Evolutionary conservation across 805 yeast species (phyloP).

Genomic region (Candida oleophila): DNA sequence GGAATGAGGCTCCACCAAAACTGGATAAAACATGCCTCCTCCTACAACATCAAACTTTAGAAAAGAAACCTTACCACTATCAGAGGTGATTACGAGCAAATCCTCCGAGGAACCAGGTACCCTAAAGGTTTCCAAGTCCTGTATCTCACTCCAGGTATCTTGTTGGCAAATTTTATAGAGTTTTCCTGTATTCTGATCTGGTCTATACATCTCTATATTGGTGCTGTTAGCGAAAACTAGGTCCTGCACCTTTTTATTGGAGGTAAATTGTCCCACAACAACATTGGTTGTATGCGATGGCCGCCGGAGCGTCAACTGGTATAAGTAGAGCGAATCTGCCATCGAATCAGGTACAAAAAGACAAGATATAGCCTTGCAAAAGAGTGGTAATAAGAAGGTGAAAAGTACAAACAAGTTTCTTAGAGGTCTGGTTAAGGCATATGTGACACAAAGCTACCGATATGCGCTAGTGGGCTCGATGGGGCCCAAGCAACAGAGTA

Average conservation of each 20-base stretch:
- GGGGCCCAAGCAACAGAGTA: not conserved
- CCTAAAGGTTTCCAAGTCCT: slow-evolving; percentile 51
- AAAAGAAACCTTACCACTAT: slow-evolving; percentile 69
- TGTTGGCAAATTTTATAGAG: slow-evolving; percentile 43
- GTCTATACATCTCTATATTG: slow-evolving; percentile 51
- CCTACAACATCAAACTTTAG: slow-evolving; percentile 44
- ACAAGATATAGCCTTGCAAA: too few relatives aligned
- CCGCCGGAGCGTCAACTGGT: slow-evolving; percentile 67
- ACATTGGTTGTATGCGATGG: slow-evolving; percentile 56
- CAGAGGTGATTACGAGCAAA: slow-evolving; percentile 66
- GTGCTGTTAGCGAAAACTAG: slow-evolving; percentile 59
- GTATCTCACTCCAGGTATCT: slow-evolving; percentile 57
- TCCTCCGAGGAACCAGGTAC: slow-evolving; percentile 56
- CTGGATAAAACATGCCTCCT: slow-evolving; percentile 46
- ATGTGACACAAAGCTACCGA: not conserved
- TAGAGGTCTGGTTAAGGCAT: not conserved
- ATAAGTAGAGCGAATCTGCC: slow-evolving; percentile 46
- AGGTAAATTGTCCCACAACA: slow-evolving; percentile 69
- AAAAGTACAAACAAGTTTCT: not conserved
- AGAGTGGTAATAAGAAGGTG: too few relatives aligned
- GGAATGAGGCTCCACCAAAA: slow-evolving; percentile 63
- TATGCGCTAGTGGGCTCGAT: too few relatives aligned
- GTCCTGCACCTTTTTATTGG: slow-evolving; percentile 53
- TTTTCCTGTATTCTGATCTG: slow-evolving; percentile 57
- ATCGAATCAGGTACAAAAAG: not conserved